phyloP scores from a whole-genome alignment of 345 rosid species.

The Euclidium syriacum region DNA sequence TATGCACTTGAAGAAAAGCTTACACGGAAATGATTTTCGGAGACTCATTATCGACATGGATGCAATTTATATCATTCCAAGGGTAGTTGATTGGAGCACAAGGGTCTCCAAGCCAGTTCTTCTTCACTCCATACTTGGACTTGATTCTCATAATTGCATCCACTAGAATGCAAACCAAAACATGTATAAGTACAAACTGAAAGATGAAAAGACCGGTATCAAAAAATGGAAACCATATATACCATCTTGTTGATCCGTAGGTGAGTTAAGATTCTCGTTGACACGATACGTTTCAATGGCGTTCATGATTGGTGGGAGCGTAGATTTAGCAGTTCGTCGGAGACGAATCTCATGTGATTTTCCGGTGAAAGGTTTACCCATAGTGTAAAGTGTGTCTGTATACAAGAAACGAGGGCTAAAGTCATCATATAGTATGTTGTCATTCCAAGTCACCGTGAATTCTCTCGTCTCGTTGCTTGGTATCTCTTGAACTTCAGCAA shows the following conservation, averaged over 20 bases:
- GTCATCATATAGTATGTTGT: not conserved
- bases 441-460: constrained; percentile 20
- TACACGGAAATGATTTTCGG: constrained; percentile 37
- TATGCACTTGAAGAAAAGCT: not conserved
- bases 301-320: constrained; percentile 34
- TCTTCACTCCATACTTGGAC: constrained; percentile 33
- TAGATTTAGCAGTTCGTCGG: constrained; percentile 17
- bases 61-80: constrained; percentile 46
- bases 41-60: constrained; percentile 8
- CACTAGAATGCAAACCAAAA: constrained; percentile 25
- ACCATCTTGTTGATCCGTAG: constrained; percentile 37
- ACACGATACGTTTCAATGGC: constrained; percentile 32
- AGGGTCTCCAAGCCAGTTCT: constrained; percentile 66
- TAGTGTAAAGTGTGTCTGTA: constrained; percentile 23
- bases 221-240: too few relatives aligned
- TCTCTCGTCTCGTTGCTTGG: constrained; percentile 31
- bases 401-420: constrained; percentile 22
- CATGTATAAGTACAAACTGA: not conserved
- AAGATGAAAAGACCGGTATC: not conserved
- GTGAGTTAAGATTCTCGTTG: constrained; percentile 22
- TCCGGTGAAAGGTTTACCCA: constrained; percentile 14
- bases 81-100: constrained; percentile 33
- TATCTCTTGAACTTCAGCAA: constrained; percentile 28
- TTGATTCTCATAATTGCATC: constrained; percentile 40
- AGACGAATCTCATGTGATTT: not conserved